Evolutionary conservation across 805 yeast genomes (phyloP), one percentile per base, ranked within the genome.

Genomic region (Wickerhamia fluorescens): DNA sequence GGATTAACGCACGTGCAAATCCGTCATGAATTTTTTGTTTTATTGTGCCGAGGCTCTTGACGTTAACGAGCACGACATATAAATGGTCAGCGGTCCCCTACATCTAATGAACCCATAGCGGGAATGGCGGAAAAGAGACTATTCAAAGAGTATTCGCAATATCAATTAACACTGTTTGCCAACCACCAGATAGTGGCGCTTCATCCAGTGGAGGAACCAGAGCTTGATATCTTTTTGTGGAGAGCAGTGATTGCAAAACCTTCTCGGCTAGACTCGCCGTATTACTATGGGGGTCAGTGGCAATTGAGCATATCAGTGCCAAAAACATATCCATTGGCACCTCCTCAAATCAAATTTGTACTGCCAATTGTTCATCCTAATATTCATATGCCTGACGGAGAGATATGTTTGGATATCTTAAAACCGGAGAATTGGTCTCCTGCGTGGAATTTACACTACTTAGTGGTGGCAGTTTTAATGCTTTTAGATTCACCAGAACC

Each of bases 391-490:
- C 44, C 43, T 30, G 62, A 76, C 1, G 89, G 89, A 1, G 84
- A 77, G 37, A 77, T 81, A 6, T 81, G 89, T 50, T 53, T 81
- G 4, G 84, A 79, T 46, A 73, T 80, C 7, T 53, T 81, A 28
- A 71, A 74, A 31, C 47, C 38, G 24, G 67, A 58, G 11, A 61
- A 61, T 35, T 81, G 88, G 88, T 68, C 83, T 0, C 88, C 89
- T 0, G 84, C 83, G 2, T 80, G 86, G 83, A 71, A 75, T 30
- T 45, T 81, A 25, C 52, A 67, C 26, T 60, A 73, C 32, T 58
- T 73, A 5, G 56, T 78, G 25, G 63, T 69, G 11, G 85, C 85
- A 1, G 66, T 80, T 2, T 45, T 75, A 18, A 55, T 72, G 47
- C 58, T 81, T 10, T 44, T 80, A 6, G 71, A 67, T 24, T 71